Base-by-base conservation (phyloP, 202 grass and related monocot genomes). In the Elaeis oleifera region DNA sequence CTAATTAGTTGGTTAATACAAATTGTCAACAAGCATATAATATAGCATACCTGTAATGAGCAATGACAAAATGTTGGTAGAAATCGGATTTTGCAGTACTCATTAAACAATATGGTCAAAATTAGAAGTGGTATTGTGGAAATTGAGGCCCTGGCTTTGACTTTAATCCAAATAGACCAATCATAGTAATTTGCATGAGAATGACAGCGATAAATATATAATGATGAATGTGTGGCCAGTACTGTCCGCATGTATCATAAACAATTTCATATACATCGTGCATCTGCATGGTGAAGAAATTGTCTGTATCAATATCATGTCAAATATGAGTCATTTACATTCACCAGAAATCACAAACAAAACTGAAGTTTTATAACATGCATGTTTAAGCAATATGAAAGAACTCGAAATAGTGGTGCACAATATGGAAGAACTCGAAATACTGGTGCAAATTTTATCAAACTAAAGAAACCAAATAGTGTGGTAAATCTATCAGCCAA, bases 201-300 rank as follows among this genome's bases (percentile, higher is more conserved):
- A 63, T 18, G 19, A 84, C 73, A 6, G 78, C 76, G 31, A 95
- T 50, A 19, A 84, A 87, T 60, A 95, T 79, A 63, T 82, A 90
- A 23, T 84, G 90, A 74, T 87, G 83, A 72, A 95, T 87, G 57
- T 65, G 69, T 0, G 90, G 80, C 86, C 86, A 95, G 25, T 95
- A 95, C 68, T 87, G 77, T 50, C 90, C 90, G 5, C 71, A 95
- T 5, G 86, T 95, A n/a, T 95, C 80, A 6, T 95, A 95, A 21
- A 64, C 68, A 58, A 87, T 84, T 19, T 87, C 80, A 78, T 95
- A 95, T 26, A 95, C 90, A 58, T 95, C 86, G 79, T 90, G 85
- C 80, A 90, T 90, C 83, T 95, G 85, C 39, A 80, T 50, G 19
- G 1, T 19, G 23, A 16, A 19, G 2, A 59, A 26, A 6, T 18